phyloP scores from a whole-genome alignment of 2,329 filamentous ascomycete species.

The Ophiostoma pallidulum region DNA sequence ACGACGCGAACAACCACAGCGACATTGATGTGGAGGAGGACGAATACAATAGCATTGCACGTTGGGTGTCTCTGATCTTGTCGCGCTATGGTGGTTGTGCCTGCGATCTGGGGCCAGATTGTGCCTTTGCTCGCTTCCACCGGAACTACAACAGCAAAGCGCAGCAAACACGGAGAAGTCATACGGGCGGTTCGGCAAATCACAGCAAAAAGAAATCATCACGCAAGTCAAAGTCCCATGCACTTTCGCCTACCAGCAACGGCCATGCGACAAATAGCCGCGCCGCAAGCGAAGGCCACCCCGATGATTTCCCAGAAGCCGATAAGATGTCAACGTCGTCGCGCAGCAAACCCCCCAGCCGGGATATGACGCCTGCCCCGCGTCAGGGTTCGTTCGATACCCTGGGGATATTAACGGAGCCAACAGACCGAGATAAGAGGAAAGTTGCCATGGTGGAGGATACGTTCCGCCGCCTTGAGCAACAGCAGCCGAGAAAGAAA shows the following conservation, averaged over 20 bases:
- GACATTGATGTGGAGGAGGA: conserved; percentile 48
- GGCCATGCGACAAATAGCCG: conserved; percentile 54
- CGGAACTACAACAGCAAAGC: conserved; percentile 43
- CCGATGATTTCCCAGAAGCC: conserved; percentile 45
- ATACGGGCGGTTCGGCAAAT: background rate
- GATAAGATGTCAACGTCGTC: conserved; percentile 43
- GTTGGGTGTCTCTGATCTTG: conserved; percentile 60
- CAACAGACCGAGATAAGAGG: conserved; percentile 56
- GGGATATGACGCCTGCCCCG: conserved; percentile 51
- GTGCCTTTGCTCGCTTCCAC: conserved; percentile 55
- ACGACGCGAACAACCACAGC: conserved; percentile 38
- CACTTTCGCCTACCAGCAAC: conserved; percentile 53
- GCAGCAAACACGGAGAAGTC: conserved; percentile 21
- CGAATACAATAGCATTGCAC: conserved; percentile 51
- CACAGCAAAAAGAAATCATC: conserved; percentile 37
- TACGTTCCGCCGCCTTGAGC: conserved; percentile 53
- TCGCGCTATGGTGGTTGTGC: conserved; percentile 75
- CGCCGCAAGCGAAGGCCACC: conserved; percentile 52
- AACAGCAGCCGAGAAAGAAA: conserved; percentile 50
- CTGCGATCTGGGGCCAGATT: conserved; percentile 55
- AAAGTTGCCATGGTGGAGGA: conserved; percentile 59
- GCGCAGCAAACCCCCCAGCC: conserved; percentile 56
- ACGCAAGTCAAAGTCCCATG: conserved; percentile 44
- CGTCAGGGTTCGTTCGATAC: conserved; percentile 52
- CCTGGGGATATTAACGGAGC: conserved; percentile 51